Percentiles rank a stretch among this genome's conserved stretches.
Conservation (phyloP, 2,329 filamentous ascomycete genomes). For the Xylogone sp. region DNA sequence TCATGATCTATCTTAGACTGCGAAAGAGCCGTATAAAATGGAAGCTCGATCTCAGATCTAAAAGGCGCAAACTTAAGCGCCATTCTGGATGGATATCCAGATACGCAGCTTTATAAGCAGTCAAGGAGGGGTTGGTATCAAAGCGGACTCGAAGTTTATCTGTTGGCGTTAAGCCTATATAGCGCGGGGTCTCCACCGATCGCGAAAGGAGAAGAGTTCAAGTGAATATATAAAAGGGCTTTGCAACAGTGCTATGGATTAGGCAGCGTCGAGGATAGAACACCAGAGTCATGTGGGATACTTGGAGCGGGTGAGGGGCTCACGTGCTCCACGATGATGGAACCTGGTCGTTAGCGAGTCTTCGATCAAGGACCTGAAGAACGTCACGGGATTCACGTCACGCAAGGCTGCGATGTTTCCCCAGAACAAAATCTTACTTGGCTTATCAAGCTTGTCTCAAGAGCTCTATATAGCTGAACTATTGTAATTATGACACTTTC, state of each 20-base stretch:
- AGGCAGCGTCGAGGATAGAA: neutral
- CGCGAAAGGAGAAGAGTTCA: neutral
- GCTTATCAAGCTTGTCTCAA: too few species aligned
- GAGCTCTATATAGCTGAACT: too few species aligned
- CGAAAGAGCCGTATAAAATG: conserved; percentile 92
- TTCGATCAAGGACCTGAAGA: too few species aligned
- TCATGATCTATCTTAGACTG: conserved; percentile 94
- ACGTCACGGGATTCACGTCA: too few species aligned
- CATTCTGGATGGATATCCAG: conserved; percentile 12
- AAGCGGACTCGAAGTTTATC: neutral
- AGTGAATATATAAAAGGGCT: neutral
- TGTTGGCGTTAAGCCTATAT: neutral
- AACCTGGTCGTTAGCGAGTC: too few species aligned
- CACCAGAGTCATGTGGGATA: neutral
- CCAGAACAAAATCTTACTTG: too few species aligned
- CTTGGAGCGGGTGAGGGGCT: neutral
- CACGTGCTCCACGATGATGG: neutral
- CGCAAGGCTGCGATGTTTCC: too few species aligned
- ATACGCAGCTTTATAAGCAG: neutral
- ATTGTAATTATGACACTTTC: too few species aligned
- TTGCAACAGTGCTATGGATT: neutral
- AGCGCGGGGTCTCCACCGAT: neutral
- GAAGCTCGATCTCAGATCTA: conserved; percentile 88
- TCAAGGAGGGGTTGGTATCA: neutral
- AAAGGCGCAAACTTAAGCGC: conserved; percentile 79